Evolutionary conservation across 2,329 filamentous ascomycete genomes (phyloP).

Genomic region (Cladosporium sp.): DNA sequence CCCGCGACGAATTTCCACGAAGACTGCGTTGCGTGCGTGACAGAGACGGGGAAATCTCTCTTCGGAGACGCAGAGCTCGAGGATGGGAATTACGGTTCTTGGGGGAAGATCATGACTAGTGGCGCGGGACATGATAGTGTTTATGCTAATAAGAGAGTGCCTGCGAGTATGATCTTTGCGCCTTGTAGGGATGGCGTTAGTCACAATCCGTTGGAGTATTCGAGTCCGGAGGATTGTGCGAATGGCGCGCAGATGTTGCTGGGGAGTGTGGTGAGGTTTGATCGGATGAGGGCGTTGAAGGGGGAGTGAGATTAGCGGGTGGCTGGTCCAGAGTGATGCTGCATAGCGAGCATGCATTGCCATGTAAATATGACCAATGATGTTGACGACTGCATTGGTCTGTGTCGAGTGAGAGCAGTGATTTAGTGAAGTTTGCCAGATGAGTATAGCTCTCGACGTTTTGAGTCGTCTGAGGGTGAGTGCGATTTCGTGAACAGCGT

Average conservation of each 20-base stretch:
- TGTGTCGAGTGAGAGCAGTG: no score
- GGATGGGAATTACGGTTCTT: constrained; percentile 25
- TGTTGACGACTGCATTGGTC: no score
- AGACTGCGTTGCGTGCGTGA: constrained; percentile 64
- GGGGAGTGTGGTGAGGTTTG: constrained; percentile 48
- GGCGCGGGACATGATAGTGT: constrained; percentile 62
- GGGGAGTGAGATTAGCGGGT: neutral
- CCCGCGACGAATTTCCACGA: constrained; percentile 62
- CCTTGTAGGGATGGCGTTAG: constrained; percentile 46
- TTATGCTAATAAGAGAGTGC: constrained; percentile 41
- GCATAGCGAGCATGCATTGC: no score
- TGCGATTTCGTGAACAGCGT: no score
- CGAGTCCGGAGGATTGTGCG: constrained; percentile 43
- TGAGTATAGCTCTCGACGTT: no score
- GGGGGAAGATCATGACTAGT: constrained; percentile 52
- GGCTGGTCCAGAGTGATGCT: no score
- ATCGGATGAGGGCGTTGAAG: constrained; percentile 36
- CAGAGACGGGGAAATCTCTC: constrained; percentile 54
- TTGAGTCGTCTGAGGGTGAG: no score
- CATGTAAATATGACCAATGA: no score
- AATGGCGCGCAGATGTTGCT: constrained; percentile 47
- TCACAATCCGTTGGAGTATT: constrained; percentile 46
- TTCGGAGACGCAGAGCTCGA: constrained; percentile 43
- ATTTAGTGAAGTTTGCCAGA: no score
- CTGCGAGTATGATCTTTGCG: constrained; percentile 48